These are phyloP conservation scores for Myxozyma lipomycoides DNA, from an alignment of 805 yeast species.

Conservation along the genomic window DNA sequence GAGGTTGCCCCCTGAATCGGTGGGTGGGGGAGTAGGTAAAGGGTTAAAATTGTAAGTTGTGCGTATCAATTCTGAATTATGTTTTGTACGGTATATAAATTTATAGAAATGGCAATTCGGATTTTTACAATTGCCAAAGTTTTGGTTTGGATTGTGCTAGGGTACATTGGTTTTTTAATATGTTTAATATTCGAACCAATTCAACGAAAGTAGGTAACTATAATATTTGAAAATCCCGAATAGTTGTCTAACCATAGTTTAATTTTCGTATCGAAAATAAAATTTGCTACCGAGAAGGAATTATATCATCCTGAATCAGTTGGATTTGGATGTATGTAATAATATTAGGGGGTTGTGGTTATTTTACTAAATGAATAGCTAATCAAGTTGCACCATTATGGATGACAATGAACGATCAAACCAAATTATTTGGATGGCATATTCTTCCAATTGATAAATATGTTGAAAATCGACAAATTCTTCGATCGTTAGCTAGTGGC, in stretches of 20 bases:
- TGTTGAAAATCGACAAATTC: conserved; percentile 1
- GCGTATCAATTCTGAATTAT: too few relatives aligned
- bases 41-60: too few relatives aligned
- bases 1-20: too few relatives aligned
- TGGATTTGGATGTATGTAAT: conserved; percentile 20
- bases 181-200: conserved; percentile 14
- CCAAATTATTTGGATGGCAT: conserved; percentile 21
- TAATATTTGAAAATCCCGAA: background rate
- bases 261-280: conserved; percentile 8
- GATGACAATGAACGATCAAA: conserved; percentile 14
- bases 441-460: conserved; percentile 19
- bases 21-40: too few relatives aligned
- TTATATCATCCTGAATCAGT: conserved; percentile 18
- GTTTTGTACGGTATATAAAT: too few relatives aligned
- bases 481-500: conserved; percentile 1
- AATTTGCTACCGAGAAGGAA: conserved; percentile 7
- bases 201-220: conserved; percentile 13
- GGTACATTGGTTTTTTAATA: conserved; percentile 3
- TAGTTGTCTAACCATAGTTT: too few relatives aligned
- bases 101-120: too few relatives aligned
- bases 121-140: too few relatives aligned
- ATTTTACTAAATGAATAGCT: background rate
- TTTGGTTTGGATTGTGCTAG: too few relatives aligned
- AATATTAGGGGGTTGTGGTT: background rate
- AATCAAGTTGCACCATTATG: conserved; percentile 26